Percentiles rank a stretch among this genome's conserved stretches.
phyloP scores from a whole-genome alignment of 2,329 filamentous ascomycete genomes.

The Rutstroemia sydowiana region DNA sequence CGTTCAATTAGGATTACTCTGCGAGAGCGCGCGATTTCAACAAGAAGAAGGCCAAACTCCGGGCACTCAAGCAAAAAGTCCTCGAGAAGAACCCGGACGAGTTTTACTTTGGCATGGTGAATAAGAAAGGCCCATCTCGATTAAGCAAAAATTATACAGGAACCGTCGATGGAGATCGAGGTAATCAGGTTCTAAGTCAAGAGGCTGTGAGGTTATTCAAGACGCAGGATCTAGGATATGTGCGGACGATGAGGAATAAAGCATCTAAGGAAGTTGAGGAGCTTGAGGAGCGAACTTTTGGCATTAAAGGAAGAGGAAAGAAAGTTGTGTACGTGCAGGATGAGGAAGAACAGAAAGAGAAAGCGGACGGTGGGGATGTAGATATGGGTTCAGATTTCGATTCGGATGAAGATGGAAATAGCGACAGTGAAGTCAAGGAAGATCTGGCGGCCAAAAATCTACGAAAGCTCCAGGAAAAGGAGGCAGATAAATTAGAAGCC shows the following conservation, averaged over 20 bases:
- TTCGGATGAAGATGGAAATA: constrained; percentile 14
- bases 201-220: constrained; percentile 57
- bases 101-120: constrained; percentile 66
- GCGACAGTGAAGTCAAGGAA: constrained; percentile 7
- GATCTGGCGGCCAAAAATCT: constrained; percentile 29
- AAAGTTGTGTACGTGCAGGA: constrained; percentile 32
- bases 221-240: constrained; percentile 60
- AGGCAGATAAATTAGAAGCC: constrained; percentile 42
- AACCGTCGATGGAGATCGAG: constrained; percentile 49
- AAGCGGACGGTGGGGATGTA: constrained; percentile 12
- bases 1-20: constrained; percentile 49
- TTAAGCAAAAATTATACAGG: constrained; percentile 46
- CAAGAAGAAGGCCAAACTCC: constrained; percentile 55
- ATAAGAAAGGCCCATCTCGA: constrained; percentile 48
- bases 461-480: constrained; percentile 36
- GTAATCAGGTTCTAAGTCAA: constrained; percentile 46
- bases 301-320: constrained; percentile 27
- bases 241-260: constrained; percentile 55
- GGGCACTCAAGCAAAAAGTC: constrained; percentile 53
- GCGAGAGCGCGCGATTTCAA: constrained; percentile 60
- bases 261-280: constrained; percentile 48
- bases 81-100: constrained; percentile 64
- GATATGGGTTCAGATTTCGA: constrained; percentile 25
- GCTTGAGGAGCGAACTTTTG: constrained; percentile 47
- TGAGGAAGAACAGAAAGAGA: constrained; percentile 22